Evolutionary conservation across 352 stramenopile species (phyloP).

Genomic region (Achlya hypogyna): DNA sequence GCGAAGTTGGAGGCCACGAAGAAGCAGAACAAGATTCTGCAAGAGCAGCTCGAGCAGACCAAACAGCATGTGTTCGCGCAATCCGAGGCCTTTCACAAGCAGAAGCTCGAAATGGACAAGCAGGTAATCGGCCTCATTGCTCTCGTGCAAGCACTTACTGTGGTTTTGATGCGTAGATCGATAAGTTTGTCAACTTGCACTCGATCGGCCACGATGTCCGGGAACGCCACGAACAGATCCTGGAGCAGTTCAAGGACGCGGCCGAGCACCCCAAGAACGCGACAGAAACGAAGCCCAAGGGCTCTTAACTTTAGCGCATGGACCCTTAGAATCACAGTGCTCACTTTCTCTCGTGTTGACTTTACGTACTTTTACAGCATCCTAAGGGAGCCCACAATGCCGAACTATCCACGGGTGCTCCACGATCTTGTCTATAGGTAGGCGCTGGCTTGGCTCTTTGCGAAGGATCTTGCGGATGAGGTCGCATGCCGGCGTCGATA

Average conservation of each 20-base stretch:
- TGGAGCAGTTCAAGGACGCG: slow-evolving; percentile 3
- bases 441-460: slow-evolving; percentile 92
- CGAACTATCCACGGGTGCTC: slow-evolving; percentile 94
- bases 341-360: too few relatives aligned
- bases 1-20: neutral
- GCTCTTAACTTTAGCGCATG: neutral
- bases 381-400: slow-evolving; percentile 29
- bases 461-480: slow-evolving; percentile 90
- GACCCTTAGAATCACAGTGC: neutral
- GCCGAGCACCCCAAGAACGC: neutral
- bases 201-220: slow-evolving; percentile 10
- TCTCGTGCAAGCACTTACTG: neutral
- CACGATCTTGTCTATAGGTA: slow-evolving; percentile 87
- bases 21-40: slow-evolving; percentile 1
- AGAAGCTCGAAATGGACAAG: slow-evolving; percentile 14
- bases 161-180: neutral
- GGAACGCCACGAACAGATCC: neutral
- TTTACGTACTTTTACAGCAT: neutral
- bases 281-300: neutral
- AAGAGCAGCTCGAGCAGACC: slow-evolving; percentile 14
- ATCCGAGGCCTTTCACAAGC: slow-evolving; percentile 2
- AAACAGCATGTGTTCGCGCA: slow-evolving; percentile 12
- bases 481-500: slow-evolving; percentile 90
- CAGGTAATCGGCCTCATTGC: slow-evolving; percentile 15
- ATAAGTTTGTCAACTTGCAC: slow-evolving; percentile 18